Evolutionary conservation across 2,329 filamentous ascomycete species (phyloP).

Genomic region (Phialophora chinensis): DNA sequence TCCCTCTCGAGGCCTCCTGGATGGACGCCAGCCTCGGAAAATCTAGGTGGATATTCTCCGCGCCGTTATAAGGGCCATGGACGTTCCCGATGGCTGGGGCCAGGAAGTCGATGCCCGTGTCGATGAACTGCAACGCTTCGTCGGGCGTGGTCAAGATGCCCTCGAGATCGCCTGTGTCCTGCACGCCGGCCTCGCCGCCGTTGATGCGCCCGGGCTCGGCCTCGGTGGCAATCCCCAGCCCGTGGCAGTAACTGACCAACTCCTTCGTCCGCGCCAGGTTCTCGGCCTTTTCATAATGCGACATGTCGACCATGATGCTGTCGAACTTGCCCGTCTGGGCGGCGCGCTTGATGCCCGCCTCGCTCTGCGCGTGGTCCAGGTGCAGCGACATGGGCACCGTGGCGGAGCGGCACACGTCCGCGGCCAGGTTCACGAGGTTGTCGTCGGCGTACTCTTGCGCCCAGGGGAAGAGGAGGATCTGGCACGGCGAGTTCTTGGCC

Average conservation of each 20-base stretch:
- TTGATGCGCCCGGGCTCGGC: conserved; percentile 75
- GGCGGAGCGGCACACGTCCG: conserved; percentile 62
- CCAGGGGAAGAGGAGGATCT: conserved; percentile 78
- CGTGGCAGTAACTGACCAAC: conserved; percentile 68
- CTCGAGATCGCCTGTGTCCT: conserved; percentile 68
- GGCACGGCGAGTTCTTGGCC: conserved; percentile 68
- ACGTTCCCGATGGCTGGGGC: conserved; percentile 79
- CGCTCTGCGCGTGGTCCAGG: conserved; percentile 70
- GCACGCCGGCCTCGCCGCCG: conserved; percentile 75
- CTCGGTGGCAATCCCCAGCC: conserved; percentile 70
- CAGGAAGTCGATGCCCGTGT: conserved; percentile 74
- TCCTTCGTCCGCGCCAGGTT: conserved; percentile 70
- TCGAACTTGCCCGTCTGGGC: conserved; percentile 66
- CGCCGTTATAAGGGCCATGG: conserved; percentile 70
- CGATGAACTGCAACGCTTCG: conserved; percentile 72
- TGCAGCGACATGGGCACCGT: conserved; percentile 67
- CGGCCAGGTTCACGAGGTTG: conserved; percentile 61
- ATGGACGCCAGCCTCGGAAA: conserved; percentile 56
- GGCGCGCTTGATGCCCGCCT: conserved; percentile 65
- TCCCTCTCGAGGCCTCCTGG: conserved; percentile 54
- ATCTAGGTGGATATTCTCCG: conserved; percentile 35
- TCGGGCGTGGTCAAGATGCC: conserved; percentile 71
- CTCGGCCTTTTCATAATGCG: conserved; percentile 72
- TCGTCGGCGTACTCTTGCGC: conserved; percentile 69
- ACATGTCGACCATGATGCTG: conserved; percentile 80